These are phyloP conservation scores for Monosporascus cannonballus DNA, from an alignment of 2,329 filamentous ascomycete species.

Conservation along the genomic window DNA sequence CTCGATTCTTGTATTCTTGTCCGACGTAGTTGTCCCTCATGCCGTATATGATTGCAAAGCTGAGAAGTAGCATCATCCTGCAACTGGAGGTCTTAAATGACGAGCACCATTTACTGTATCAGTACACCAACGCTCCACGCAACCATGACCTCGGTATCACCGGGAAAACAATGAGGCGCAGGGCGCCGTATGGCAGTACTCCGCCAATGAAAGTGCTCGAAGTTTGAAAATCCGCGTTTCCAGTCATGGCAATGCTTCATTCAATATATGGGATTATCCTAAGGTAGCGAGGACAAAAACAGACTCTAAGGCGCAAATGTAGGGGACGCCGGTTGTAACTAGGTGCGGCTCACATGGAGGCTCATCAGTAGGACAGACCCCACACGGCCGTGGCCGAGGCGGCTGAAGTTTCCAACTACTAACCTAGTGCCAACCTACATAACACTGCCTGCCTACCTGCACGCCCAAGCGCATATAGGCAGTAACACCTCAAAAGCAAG, in stretches of 20 bases:
- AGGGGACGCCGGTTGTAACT: slow-evolving; percentile 15
- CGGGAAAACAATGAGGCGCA: background rate
- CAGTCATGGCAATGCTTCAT: too few species aligned
- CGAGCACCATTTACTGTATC: background rate
- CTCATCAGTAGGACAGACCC: slow-evolving; percentile 15
- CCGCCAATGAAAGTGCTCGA: too few species aligned
- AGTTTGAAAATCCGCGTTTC: too few species aligned
- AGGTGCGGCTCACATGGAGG: slow-evolving; percentile 18
- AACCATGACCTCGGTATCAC: background rate
- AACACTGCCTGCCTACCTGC: background rate
- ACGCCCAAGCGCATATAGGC: too few species aligned
- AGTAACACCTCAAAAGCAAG: too few species aligned
- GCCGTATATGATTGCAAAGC: background rate
- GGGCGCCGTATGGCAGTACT: too few species aligned
- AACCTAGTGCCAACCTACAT: slow-evolving; percentile 5
- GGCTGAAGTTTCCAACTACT: slow-evolving; percentile 13
- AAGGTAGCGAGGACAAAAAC: too few species aligned
- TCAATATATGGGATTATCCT: too few species aligned
- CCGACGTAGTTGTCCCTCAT: background rate
- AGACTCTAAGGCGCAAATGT: background rate
- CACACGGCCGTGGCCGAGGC: slow-evolving; percentile 8
- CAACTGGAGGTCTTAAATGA: background rate
- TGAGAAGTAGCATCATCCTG: background rate
- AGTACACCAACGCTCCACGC: background rate
- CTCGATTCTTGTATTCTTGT: background rate